Percentiles rank a stretch among this genome's conserved stretches.
Evolutionary conservation across 139 green algal genomes (phyloP).

Genomic region (Pleodorina starrii): DNA sequence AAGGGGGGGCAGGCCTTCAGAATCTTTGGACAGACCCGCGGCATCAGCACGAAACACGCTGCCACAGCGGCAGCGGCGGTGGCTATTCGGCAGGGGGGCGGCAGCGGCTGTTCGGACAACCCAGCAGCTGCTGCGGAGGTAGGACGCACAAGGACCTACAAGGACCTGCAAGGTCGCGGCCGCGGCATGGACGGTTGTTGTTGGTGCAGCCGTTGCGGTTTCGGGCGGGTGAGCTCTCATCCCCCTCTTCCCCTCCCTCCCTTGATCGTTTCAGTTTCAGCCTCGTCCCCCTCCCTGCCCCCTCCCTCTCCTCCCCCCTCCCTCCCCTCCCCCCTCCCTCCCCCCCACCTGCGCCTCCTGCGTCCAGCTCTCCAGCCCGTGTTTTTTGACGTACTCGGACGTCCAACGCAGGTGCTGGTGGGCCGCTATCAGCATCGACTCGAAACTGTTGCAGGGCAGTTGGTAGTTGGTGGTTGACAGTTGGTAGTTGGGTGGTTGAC

Average conservation of each 20-base stretch:
- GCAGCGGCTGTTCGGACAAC: too few species aligned
- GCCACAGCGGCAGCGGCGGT: too few species aligned
- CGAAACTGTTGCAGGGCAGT: constrained; percentile 11
- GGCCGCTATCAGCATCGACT: not conserved
- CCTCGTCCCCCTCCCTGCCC: too few species aligned
- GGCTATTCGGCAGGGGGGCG: too few species aligned
- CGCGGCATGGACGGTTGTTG: too few species aligned
- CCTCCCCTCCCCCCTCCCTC: not conserved
- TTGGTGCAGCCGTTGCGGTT: too few species aligned
- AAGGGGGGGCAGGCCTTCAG: not conserved
- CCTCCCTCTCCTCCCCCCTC: too few species aligned
- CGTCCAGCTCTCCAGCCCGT: constrained; percentile 31
- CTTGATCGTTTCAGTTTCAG: not conserved
- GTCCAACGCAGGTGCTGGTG: constrained; percentile 48
- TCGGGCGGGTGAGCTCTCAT: not conserved
- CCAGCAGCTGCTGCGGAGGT: too few species aligned
- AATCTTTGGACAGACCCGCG: not conserved
- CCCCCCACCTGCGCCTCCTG: constrained; percentile 49
- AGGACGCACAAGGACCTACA: too few species aligned
- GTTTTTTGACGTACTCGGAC: constrained; percentile 44
- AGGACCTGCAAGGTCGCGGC: too few species aligned
- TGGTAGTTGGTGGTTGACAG: too few species aligned
- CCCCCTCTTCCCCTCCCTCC: not conserved
- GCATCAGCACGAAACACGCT: not conserved
- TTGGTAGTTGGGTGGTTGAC: too few species aligned